Conservation (phyloP, 164 flowering plant species). For the Nymphaea thermarum region DNA sequence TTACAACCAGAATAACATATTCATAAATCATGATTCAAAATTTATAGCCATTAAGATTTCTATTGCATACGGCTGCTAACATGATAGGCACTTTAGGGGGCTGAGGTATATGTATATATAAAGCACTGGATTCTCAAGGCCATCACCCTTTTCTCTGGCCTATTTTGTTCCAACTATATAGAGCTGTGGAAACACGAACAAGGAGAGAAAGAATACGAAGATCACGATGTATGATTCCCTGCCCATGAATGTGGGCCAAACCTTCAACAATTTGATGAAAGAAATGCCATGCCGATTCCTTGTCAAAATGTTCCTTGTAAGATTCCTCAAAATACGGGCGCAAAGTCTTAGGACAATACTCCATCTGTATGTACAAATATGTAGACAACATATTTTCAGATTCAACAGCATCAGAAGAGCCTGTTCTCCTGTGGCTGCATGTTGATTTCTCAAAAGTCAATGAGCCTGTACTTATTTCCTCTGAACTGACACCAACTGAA, state of each 20-base stretch:
- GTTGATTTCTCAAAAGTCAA: constrained; percentile 40
- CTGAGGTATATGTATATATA: too few relatives aligned
- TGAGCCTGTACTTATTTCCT: constrained; percentile 48
- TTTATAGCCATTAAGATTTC: too few relatives aligned
- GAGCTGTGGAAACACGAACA: too few relatives aligned
- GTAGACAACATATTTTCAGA: constrained; percentile 53
- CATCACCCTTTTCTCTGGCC: too few relatives aligned
- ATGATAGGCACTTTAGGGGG: too few relatives aligned
- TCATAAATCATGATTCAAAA: too few relatives aligned
- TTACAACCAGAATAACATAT: too few relatives aligned
- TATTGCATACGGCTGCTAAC: too few relatives aligned
- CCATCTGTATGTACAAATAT: constrained; percentile 95
- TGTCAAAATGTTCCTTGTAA: constrained; percentile 49
- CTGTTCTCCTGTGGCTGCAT: constrained; percentile 36
- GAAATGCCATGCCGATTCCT: constrained; percentile 75
- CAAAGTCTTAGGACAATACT: constrained; percentile 93
- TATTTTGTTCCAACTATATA: too few relatives aligned
- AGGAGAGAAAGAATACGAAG: too few relatives aligned
- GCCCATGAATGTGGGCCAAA: constrained; percentile 90
- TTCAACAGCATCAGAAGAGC: constrained; percentile 33
- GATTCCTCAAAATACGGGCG: constrained; percentile 65
- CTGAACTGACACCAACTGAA: constrained; percentile 40
- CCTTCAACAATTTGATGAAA: constrained; percentile 98
- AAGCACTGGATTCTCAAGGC: too few relatives aligned
- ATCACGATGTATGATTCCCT: constrained; percentile 95